Evolutionary conservation across 164 flowering plant species (phyloP).

Genomic region (Vitis vinifera): ASM3070453v1 NC_081805.1:15200501-15201000

Average conservation of each 20-base stretch:
- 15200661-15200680: neutral
- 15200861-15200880: neutral
- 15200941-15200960: too few species aligned
- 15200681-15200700: constrained; percentile 21
- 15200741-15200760: constrained; percentile 78
- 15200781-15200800: constrained; percentile 54
- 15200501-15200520: constrained; percentile 94
- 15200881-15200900: too few species aligned
- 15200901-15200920: too few species aligned
- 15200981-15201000: too few species aligned
- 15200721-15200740: constrained; percentile 79
- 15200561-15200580: constrained; percentile 87
- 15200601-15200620: neutral
- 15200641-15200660: neutral
- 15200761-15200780: constrained; percentile 65
- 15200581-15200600: constrained; percentile 38
- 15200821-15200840: neutral
- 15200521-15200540: constrained; percentile 90
- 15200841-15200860: neutral
- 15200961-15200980: too few species aligned
- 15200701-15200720: constrained; percentile 96
- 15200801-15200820: neutral
- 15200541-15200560: constrained; percentile 71
- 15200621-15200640: neutral
- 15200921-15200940: too few species aligned